A percentile compares a stretch with the other conserved stretches of the same genome.
Conservation (phyloP, 768 basidiomycete genomes). For the Astraeus odoratus region DNA sequence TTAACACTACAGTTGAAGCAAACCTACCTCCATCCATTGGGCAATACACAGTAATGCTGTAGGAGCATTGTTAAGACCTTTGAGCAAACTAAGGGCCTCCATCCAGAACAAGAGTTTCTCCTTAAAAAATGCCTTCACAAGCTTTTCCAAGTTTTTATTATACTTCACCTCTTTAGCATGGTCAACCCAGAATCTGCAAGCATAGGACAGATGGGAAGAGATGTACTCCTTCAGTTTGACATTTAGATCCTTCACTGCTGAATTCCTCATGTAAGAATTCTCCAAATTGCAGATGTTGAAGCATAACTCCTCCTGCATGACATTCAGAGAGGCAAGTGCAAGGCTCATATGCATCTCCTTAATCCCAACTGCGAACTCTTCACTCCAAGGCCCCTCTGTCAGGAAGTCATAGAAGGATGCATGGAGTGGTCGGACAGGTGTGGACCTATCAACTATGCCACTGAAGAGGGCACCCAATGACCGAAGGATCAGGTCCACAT, state of each 20-base stretch:
- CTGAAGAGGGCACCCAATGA: background rate
- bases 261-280: background rate
- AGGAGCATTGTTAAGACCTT: too few relatives aligned
- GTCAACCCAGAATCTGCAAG: too few relatives aligned
- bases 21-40: too few relatives aligned
- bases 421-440: conserved; percentile 15
- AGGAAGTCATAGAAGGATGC: conserved; percentile 24
- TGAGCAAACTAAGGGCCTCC: background rate
- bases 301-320: background rate
- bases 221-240: background rate
- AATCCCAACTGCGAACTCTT: background rate
- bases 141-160: background rate
- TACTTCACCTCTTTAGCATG: background rate
- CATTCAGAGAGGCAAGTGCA: background rate
- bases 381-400: conserved; percentile 5
- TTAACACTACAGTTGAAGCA: background rate
- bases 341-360: background rate
- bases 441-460: background rate
- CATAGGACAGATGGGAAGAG: background rate
- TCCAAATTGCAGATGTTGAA: too few relatives aligned
- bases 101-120: too few relatives aligned
- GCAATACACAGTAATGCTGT: background rate
- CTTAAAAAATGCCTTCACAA: background rate
- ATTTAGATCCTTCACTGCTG: background rate
- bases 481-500: background rate